Evolutionary conservation across 768 basidiomycete genomes (phyloP), one percentile per base, ranked within the genome.

Genomic region (Kwoniella newhampshirensis): DNA sequence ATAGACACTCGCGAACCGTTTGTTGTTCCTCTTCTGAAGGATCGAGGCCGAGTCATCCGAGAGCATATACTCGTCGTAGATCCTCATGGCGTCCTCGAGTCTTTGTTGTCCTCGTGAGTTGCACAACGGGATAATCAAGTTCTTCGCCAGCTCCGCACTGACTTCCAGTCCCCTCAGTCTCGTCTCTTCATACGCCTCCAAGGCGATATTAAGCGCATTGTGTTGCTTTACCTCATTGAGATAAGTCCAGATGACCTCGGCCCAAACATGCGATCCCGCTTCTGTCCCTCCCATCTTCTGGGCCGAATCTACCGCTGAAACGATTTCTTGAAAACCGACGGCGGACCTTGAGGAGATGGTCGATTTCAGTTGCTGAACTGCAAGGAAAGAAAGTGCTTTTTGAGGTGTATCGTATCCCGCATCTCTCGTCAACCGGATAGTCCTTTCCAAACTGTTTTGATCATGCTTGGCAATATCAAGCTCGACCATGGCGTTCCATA

Each of bases 401-500:
- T 52, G 36, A 28, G 61, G 55, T 17, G 58, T 21, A 26, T 36
- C 41, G 21, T 53, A n/a, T 6, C 64, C 64, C 21, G 26, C 42
- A 7, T 59, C 48, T n/a, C 40, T 41, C 64, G 63, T 66, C 41
- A 21, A 32, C n/a, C 8, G 25, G 37, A 63, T 40, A 5, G 48
- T 47, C 11, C 51, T 35, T 42, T 59, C 44, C 17, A 66, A 44
- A 5, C 30, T 46, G 7, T 43, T 25, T 1, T 3, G 5, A n/a
- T 62, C 50, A 4, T 49, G 23, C 26, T 39, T 35, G 12, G 64
- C 60, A 9, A 59, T 59, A 8, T 57, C 43, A 7, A 54, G 28
- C 28, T 66, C 64, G 7, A 66, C n/a, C n/a, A 55, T 52, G 1
- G 64, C 59, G 36, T 66, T 66, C 59, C 59, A 62, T 30, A 62